phyloP scores from a whole-genome alignment of 2,329 filamentous ascomycete genomes.

The Penicillium sp. region DNA sequence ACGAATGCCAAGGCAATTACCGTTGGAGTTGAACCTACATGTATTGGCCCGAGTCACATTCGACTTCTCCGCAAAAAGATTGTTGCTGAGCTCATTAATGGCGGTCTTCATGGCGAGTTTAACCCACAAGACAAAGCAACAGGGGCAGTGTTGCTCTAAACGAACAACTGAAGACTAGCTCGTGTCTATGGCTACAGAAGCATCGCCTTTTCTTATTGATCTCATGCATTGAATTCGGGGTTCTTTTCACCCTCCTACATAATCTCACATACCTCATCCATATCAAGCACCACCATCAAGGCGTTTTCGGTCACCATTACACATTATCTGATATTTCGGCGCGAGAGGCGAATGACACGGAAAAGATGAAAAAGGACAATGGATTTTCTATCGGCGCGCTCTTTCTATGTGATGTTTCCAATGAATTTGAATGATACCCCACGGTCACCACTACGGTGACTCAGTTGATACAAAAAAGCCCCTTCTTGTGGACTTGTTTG shows the following conservation, averaged over 20 bases:
- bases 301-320: conserved; percentile 5
- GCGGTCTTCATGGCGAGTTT: conserved; percentile 39
- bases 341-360: conserved; percentile 13
- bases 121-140: conserved; percentile 19
- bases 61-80: conserved; percentile 38
- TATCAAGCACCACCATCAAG: neutral
- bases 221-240: neutral
- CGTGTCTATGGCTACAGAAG: neutral
- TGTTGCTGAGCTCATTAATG: conserved; percentile 41
- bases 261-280: neutral
- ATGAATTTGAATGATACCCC: conserved; percentile 22
- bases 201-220: neutral
- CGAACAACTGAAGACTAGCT: neutral
- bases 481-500: neutral
- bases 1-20: conserved; percentile 43
- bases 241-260: neutral
- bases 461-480: conserved; percentile 3
- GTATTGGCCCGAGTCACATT: conserved; percentile 36
- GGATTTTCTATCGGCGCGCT: neutral
- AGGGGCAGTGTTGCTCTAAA: conserved; percentile 21
- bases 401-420: conserved; percentile 10
- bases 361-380: conserved; percentile 2
- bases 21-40: conserved; percentile 37
- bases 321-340: conserved; percentile 6
- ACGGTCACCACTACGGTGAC: conserved; percentile 7